A percentile compares a stretch with the other conserved stretches of the same genome.
phyloP scores from a whole-genome alignment of 371 early-diverging fungal genomes.

The Rhizopus sp. region DNA sequence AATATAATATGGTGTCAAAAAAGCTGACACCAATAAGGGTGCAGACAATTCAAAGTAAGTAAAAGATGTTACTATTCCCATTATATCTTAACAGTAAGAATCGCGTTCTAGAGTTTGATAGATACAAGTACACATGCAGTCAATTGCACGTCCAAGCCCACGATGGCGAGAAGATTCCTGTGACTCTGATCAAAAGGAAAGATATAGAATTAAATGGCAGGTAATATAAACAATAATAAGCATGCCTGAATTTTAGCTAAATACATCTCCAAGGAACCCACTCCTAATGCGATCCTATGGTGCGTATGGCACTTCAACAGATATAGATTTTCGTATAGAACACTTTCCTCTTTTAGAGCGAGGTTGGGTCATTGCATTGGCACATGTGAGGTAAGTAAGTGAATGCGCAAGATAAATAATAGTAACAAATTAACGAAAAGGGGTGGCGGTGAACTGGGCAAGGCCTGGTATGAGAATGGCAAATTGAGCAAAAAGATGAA shows the following conservation, averaged over 20 bases:
- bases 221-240: conserved; percentile 21
- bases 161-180: conserved; percentile 59
- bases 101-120: conserved; percentile 47
- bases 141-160: conserved; percentile 53
- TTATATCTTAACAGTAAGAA: too few relatives aligned
- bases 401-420: not conserved
- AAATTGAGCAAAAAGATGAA: conserved; percentile 69
- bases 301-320: conserved; percentile 81
- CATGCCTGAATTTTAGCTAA: not conserved
- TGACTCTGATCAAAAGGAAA: conserved; percentile 70
- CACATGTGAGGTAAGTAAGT: conserved; percentile 73
- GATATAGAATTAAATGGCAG: conserved; percentile 48
- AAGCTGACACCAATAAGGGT: conserved; percentile 48
- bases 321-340: conserved; percentile 82
- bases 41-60: conserved; percentile 54
- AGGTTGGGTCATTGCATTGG: conserved; percentile 82
- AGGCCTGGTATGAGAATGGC: conserved; percentile 76
- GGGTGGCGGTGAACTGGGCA: conserved; percentile 85
- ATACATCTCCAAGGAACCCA: conserved; percentile 52
- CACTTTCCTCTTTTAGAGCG: conserved; percentile 75
- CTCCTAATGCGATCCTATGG: conserved; percentile 81
- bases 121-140: conserved; percentile 51
- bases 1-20: conserved; percentile 65
- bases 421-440: conserved; percentile 25
- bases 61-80: not conserved